Percentiles rank a stretch among this genome's conserved stretches.
Evolutionary conservation across 768 basidiomycete genomes (phyloP).

Genomic region (Butyriboletus loyo): DNA sequence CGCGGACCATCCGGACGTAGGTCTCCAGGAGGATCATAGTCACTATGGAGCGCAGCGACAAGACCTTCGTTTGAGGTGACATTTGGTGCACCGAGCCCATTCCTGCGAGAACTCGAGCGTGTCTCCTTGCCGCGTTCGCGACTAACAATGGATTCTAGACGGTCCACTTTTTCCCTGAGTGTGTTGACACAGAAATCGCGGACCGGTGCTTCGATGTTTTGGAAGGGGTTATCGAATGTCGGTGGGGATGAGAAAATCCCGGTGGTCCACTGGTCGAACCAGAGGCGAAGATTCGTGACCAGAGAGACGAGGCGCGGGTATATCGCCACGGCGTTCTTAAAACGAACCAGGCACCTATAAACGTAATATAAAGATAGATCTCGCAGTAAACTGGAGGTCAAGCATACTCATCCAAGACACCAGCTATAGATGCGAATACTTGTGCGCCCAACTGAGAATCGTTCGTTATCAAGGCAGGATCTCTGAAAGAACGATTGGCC

Average conservation of each 20-base stretch:
- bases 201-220: constrained; percentile 20
- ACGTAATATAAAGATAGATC: constrained; percentile 8
- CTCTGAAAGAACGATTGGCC: constrained; percentile 33
- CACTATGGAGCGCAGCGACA: constrained; percentile 35
- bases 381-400: constrained; percentile 6
- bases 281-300: constrained; percentile 41
- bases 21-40: constrained; percentile 56
- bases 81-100: neutral
- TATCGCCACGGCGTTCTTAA: constrained; percentile 50
- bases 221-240: constrained; percentile 46
- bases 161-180: constrained; percentile 32
- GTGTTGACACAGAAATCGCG: constrained; percentile 36
- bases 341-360: constrained; percentile 51
- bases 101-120: constrained; percentile 15
- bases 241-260: constrained; percentile 38
- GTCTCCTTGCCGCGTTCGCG: constrained; percentile 44
- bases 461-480: constrained; percentile 13
- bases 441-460: constrained; percentile 35
- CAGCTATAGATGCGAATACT: constrained; percentile 45
- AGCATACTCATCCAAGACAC: constrained; percentile 52
- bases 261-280: constrained; percentile 47
- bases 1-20: constrained; percentile 49
- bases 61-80: constrained; percentile 33
- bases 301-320: constrained; percentile 43
- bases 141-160: constrained; percentile 43